Conservation (phyloP, 371 early-diverging fungal genomes). For the Antonospora locustae region DNA sequence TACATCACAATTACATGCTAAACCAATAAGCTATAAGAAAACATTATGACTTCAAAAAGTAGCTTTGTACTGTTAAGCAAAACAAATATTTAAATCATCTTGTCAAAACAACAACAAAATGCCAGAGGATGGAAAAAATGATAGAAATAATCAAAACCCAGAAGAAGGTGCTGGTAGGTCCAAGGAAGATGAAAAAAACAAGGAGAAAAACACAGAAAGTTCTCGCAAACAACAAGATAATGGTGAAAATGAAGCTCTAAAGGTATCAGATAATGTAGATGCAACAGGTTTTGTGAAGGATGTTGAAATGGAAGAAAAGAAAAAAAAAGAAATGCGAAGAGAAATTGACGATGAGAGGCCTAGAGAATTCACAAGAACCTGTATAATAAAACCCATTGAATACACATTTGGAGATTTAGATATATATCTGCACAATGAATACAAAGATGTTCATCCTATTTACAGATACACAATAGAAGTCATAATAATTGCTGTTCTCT, state of each 20-base stretch:
- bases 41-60: slow-evolving; percentile 2
- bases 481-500: slow-evolving; percentile 29
- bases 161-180: too few species aligned
- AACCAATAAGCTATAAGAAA: too few species aligned
- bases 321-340: slow-evolving; percentile 17
- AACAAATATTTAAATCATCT: neutral
- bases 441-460: slow-evolving; percentile 4
- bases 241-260: slow-evolving; percentile 18
- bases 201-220: neutral
- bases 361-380: slow-evolving; percentile 13
- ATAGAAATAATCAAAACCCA: neutral
- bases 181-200: neutral
- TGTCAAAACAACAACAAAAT: neutral
- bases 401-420: slow-evolving; percentile 35
- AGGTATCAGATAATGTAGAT: slow-evolving; percentile 17
- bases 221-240: neutral
- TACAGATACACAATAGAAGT: slow-evolving; percentile 22
- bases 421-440: slow-evolving; percentile 25
- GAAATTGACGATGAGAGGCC: slow-evolving; percentile 8
- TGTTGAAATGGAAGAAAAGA: slow-evolving; percentile 18
- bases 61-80: neutral
- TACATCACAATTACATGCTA: slow-evolving; percentile 1
- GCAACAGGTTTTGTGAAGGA: too few species aligned
- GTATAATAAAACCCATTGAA: slow-evolving; percentile 8
- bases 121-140: neutral